phyloP scores from a whole-genome alignment of 192 early-diverging fungal genomes.

The Rhizophagus sp. region DNA sequence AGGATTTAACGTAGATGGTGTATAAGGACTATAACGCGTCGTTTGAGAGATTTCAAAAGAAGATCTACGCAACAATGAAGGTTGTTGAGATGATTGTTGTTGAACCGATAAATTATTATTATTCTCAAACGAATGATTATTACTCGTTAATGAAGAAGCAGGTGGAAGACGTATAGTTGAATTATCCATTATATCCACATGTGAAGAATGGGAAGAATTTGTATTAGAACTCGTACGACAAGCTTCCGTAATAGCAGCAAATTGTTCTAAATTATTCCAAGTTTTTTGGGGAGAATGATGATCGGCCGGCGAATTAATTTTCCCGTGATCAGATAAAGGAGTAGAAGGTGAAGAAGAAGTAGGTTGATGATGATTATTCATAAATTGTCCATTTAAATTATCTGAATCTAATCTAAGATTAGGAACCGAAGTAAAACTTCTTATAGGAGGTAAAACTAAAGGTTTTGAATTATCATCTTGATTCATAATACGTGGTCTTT shows the following conservation, averaged over 20 bases:
- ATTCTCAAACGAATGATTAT: not conserved
- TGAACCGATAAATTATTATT: not conserved
- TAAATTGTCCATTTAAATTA: not conserved
- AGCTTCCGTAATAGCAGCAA: not conserved
- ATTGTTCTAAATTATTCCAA: constrained; percentile 19
- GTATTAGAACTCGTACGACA: not conserved
- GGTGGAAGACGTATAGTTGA: not conserved
- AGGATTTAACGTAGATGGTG: not conserved
- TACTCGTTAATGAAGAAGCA: not conserved
- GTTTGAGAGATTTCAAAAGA: not conserved
- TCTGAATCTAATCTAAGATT: not conserved
- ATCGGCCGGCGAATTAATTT: not conserved
- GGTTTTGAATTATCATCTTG: not conserved
- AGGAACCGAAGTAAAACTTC: not conserved
- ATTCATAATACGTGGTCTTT: not conserved
- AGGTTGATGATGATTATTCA: not conserved
- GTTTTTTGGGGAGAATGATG: not conserved
- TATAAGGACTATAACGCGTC: constrained; percentile 5
- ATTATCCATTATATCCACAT: not conserved
- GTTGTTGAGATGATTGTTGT: constrained; percentile 1
- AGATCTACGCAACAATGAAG: not conserved
- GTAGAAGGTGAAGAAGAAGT: too few species aligned
- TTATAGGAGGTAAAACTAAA: not conserved
- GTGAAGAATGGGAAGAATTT: not conserved
- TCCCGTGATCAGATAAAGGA: not conserved